Evolutionary conservation across 2,329 filamentous ascomycete species (phyloP), one percentile per base, ranked within the genome.

Genomic region (Fusarium circinatum): DNA sequence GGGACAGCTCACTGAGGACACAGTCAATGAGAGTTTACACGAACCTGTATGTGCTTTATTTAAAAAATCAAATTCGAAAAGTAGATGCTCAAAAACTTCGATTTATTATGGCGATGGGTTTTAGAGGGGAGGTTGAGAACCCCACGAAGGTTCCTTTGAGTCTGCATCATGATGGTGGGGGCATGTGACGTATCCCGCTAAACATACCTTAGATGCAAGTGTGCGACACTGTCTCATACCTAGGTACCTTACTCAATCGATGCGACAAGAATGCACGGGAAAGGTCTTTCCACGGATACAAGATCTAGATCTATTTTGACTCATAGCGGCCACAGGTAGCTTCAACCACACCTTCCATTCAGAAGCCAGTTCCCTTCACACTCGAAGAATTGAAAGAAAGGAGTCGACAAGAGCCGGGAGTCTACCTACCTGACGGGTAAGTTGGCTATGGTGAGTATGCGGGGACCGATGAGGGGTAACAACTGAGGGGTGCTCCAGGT

Each of bases 91-190:
- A 30, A 56, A 56, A 57, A 39, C n/a, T 48, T 61, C 8, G 42
- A 55, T 34, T 44, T 36, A 26, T 38, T n/a, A 20, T 24, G 42
- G 32, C 34, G 65, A 24, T 32, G 24, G 10, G 48, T 45, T 28
- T 28, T 62, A 30, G 60, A 51, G 51, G 59, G 56, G 9, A 48
- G 56, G 57, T 30, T 45, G 32, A 48, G 24, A 54, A 39, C 60
- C 60, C 68, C 71, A 59, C 30, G 28, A 51, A 51, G 30, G 17
- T 51, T 24, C 30, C n/a, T 51, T 34, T 7, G 22, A 18, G 22
- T 34, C 56, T 51, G 34, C 32, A 48, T 45, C 63, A 65, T 70
- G 52, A 47, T 60, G 39, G 72, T 72, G 45, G 73, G 73, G 73
- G 47, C 41, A 54, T 49, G 65, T 76, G 73, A 76, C 70, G 73